phyloP scores from a whole-genome alignment of 2,329 filamentous ascomycete species.

The Sporothrix inflata region DNA sequence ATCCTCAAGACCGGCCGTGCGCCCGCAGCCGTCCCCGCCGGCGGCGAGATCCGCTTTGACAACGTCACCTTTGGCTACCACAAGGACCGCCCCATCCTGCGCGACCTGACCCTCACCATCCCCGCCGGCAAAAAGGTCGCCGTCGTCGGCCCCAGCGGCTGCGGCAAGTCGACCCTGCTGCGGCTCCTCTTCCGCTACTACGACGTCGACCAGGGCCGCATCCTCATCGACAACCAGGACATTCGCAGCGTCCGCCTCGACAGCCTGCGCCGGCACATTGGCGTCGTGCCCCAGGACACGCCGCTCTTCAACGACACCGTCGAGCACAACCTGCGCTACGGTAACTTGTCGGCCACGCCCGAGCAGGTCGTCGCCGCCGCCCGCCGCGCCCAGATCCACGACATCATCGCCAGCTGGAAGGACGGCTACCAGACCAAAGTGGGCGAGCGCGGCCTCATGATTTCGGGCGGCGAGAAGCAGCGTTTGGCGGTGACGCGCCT shows the following conservation, averaged over 20 bases:
- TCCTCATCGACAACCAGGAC: conserved; percentile 92
- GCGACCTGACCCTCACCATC: conserved; percentile 82
- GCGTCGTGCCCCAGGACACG: conserved; percentile 96
- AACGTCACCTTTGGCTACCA: conserved; percentile 95
- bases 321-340: conserved; percentile 93
- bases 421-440: conserved; percentile 91
- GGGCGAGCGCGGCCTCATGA: conserved; percentile 50
- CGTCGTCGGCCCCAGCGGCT: conserved; percentile 91
- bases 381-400: conserved; percentile 80
- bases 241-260: conserved; percentile 81
- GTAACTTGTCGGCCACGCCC: conserved; percentile 70
- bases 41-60: conserved; percentile 91
- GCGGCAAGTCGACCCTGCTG: conserved; percentile 92
- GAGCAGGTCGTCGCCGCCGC: conserved; percentile 79
- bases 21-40: conserved; percentile 44
- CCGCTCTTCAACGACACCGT: conserved; percentile 97
- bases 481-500: conserved; percentile 54
- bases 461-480: conserved; percentile 62
- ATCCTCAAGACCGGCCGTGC: not conserved
- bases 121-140: conserved; percentile 96
- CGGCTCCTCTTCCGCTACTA: conserved; percentile 93
- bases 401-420: conserved; percentile 77
- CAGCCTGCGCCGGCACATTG: conserved; percentile 81
- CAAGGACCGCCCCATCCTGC: conserved; percentile 81
- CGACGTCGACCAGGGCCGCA: conserved; percentile 81